phyloP scores from a whole-genome alignment of 306 rosid species.

The Castanea crenata region DNA sequence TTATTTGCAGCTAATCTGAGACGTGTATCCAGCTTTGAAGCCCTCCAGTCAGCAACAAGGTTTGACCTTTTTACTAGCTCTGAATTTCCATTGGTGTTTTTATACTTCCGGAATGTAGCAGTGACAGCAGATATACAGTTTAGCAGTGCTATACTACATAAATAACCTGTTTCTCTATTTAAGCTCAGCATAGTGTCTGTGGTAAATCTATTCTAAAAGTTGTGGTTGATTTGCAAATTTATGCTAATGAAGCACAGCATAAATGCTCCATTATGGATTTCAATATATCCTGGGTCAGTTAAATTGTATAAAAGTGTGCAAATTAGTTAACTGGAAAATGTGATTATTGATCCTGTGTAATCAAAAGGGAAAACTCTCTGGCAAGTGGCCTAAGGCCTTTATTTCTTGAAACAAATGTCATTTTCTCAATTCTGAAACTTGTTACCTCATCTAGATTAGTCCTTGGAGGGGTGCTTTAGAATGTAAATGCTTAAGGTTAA shows the following conservation, averaged over 20 bases:
- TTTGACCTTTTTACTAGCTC: conserved; percentile 15
- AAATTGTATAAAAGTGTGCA: not conserved
- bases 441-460: not conserved
- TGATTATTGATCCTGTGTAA: not conserved
- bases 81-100: not conserved
- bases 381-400: not conserved
- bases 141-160: not conserved
- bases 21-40: conserved; percentile 91
- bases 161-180: not conserved
- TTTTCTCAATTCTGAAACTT: not conserved
- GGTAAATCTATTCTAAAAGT: not conserved
- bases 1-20: conserved; percentile 77
- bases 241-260: not conserved
- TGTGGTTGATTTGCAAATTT: conserved; percentile 3
- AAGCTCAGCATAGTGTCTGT: not conserved
- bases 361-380: not conserved
- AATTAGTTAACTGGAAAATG: not conserved
- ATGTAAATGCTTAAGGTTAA: too few relatives aligned
- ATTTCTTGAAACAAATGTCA: not conserved
- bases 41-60: conserved; percentile 86
- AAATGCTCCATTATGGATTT: not conserved
- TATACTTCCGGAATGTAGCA: not conserved
- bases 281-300: not conserved
- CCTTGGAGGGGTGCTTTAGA: too few relatives aligned
- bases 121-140: not conserved